Evolutionary conservation across 768 basidiomycete species (phyloP).

Genomic region (Mycena galopus): DNA sequence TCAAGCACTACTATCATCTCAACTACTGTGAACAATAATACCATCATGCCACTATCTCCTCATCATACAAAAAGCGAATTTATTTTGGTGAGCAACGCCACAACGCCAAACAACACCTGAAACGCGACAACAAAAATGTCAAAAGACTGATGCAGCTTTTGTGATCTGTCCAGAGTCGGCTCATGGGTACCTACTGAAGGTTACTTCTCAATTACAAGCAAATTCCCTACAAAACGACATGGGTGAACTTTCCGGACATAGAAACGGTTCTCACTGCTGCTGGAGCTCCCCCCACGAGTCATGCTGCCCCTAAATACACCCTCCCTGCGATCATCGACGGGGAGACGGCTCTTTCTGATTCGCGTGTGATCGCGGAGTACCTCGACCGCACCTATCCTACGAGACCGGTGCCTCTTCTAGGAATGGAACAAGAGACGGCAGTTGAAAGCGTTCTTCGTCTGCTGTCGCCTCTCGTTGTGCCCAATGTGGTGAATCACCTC

Average conservation of each 20-base stretch:
- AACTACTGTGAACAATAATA: too few relatives aligned
- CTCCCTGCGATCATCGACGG: slow-evolving; percentile 18
- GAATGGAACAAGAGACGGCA: not conserved
- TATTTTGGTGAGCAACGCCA: too few relatives aligned
- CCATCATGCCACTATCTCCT: too few relatives aligned
- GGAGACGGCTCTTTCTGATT: not conserved
- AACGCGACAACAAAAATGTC: too few relatives aligned
- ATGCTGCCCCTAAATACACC: not conserved
- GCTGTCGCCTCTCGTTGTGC: not conserved
- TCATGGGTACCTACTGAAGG: not conserved
- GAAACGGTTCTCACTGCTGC: slow-evolving; percentile 1
- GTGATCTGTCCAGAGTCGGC: too few relatives aligned
- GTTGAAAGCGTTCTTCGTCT: not conserved
- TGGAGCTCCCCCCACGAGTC: not conserved
- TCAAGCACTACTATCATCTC: too few relatives aligned
- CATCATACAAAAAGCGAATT: too few relatives aligned
- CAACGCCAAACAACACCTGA: too few relatives aligned
- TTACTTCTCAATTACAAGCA: slow-evolving; percentile 16
- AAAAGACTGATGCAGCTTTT: too few relatives aligned
- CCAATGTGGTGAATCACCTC: slow-evolving; percentile 2
- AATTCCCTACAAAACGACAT: not conserved
- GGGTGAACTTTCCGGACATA: not conserved
- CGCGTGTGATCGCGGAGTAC: slow-evolving; percentile 6
- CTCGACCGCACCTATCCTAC: slow-evolving; percentile 3
- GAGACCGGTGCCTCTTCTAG: not conserved